Evolutionary conservation across 495 filamentous ascomycete species (phyloP).

Genomic region (Talaromyces nanjingensis): DNA sequence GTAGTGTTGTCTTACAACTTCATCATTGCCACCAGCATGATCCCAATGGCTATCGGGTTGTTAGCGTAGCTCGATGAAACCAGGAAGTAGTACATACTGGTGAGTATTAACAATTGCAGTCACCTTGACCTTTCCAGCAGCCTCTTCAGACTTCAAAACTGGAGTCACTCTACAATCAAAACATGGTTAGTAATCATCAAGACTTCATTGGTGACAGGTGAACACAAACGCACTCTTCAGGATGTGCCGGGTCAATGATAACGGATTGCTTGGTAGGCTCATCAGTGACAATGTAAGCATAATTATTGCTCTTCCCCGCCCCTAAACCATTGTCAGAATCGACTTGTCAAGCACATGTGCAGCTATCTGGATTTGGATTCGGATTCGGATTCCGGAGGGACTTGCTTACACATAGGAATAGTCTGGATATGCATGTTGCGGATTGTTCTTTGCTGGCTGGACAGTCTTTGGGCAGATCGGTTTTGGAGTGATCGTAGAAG

Average conservation of each 20-base stretch:
- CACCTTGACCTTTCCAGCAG: conserved; percentile 68
- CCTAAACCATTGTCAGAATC: conserved; percentile 42
- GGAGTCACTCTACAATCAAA: conserved; percentile 62
- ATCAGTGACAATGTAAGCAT: conserved; percentile 91
- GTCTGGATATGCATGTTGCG: conserved; percentile 86
- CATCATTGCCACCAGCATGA: conserved; percentile 85
- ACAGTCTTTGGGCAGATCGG: background rate
- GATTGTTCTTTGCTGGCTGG: background rate
- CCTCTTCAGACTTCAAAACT: conserved; percentile 64
- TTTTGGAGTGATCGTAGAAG: background rate
- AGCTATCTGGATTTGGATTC: background rate
- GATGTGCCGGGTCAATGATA: conserved; percentile 91
- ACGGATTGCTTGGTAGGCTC: conserved; percentile 89
- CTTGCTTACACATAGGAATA: conserved; percentile 91
- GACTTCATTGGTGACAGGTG: background rate
- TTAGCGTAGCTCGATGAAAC: background rate
- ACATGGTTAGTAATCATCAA: background rate
- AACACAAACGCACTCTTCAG: conserved; percentile 63
- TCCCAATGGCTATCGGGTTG: conserved; percentile 68
- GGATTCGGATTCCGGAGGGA: background rate
- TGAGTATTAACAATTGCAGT: conserved; percentile 93
- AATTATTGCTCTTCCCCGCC: conserved; percentile 87
- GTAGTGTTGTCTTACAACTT: conserved; percentile 49
- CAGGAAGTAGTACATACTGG: conserved; percentile 54
- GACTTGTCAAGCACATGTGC: background rate